Evolutionary conservation across 352 stramenopile species (phyloP).

Genomic region (Pythium dissotocum): DNA sequence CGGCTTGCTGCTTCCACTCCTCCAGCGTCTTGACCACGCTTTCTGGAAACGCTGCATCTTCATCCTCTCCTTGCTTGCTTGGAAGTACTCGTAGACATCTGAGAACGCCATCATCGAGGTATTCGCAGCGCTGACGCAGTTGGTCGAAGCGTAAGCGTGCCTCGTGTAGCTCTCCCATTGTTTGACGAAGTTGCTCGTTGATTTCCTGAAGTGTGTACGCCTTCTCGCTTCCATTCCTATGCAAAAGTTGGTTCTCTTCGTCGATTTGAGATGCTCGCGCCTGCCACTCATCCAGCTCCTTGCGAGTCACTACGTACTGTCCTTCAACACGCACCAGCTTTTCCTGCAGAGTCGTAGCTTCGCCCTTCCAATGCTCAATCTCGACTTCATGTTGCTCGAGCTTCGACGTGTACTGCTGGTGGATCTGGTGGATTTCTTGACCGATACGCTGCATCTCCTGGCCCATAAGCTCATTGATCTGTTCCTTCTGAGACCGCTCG

Average conservation of each 20-base stretch:
- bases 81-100: constrained; percentile 41
- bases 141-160: constrained; percentile 35
- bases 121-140: constrained; percentile 37
- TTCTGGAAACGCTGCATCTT: constrained; percentile 23
- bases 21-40: constrained; percentile 27
- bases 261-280: constrained; percentile 34
- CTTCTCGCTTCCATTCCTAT: constrained; percentile 50
- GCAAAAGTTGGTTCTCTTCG: constrained; percentile 44
- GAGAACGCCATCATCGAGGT: constrained; percentile 24
- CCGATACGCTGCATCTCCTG: constrained; percentile 49
- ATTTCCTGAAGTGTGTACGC: constrained; percentile 53
- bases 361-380: constrained; percentile 28
- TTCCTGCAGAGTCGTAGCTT: constrained; percentile 24
- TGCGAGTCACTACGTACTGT: constrained; percentile 15
- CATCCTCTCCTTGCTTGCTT: neutral
- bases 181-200: constrained; percentile 53
- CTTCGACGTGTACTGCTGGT: constrained; percentile 28
- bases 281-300: constrained; percentile 40
- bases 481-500: constrained; percentile 64
- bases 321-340: constrained; percentile 26
- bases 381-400: constrained; percentile 32
- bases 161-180: constrained; percentile 38
- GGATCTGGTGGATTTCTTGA: constrained; percentile 36
- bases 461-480: constrained; percentile 62
- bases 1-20: constrained; percentile 21